Evolutionary conservation across 331 rosid species (phyloP), one percentile per base, ranked within the genome.

Genomic region (Arachis monticola): DNA sequence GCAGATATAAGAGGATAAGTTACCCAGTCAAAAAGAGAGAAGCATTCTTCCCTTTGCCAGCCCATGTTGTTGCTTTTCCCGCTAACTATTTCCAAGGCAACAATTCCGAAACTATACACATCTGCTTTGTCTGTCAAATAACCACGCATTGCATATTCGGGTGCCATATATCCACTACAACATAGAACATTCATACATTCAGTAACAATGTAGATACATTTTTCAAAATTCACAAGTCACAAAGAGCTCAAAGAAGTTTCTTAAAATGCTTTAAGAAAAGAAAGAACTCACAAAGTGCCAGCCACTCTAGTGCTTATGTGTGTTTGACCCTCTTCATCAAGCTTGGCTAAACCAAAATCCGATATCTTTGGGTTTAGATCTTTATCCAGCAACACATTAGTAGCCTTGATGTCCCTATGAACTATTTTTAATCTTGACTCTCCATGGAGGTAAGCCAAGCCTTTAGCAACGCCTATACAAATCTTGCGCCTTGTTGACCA

Each of bases 341-440:
- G 92, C 60, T 88, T 91, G 51, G 96, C 93, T 77, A 91, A 77
- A 30, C 93, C 93, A 61, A 91, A 91, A 74, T 91, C 92, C 0
- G 93, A 85, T 75, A 88, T 88, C 67, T 91, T 91, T 1, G 90
- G 87, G 17, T 68, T 85, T 10, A 87, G 87, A 80, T 85, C 76
- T 85, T 84, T 84, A 64, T 88, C 96, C 3, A 90, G 74, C 10
- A 90, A 56, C n/a, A 90, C 85, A 68, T 87, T 90, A 31, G 90
- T 84, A 9, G 90, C 89, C 79, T 90, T 90, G 30, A 87, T 90
- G 67, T 90, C 96, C 70, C 93, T 83, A n/a, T 88, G 93, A 66
- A 90, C 88, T 47, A 90, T 86, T 82, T 88, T 90, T 8, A 90
- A 42, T 69, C 88, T 84, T 22, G 96, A 90, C 7, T 90, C 96